Conservation (phyloP, 1,284 basidiomycete species). For the Taiwanofungus camphoratus region DNA sequence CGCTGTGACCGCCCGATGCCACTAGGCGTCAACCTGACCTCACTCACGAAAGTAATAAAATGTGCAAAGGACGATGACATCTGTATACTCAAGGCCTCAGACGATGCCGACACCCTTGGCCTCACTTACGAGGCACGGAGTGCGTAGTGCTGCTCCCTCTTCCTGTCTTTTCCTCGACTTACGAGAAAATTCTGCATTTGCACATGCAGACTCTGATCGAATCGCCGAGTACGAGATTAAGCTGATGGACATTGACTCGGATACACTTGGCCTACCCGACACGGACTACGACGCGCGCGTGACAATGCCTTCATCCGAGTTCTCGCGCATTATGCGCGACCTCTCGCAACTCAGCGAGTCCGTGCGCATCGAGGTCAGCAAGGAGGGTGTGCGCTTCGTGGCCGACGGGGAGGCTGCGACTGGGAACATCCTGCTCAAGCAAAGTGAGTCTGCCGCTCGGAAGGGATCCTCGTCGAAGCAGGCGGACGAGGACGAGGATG, state of each 20-base stretch:
- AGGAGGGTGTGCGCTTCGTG: slow-evolving; percentile 94
- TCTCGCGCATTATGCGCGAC: slow-evolving; percentile 90
- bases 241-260: slow-evolving; percentile 98
- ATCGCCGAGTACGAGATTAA: slow-evolving; percentile 99
- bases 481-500: slow-evolving; percentile 38
- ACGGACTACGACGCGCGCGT: slow-evolving; percentile 97
- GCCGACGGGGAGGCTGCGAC: slow-evolving; percentile 94
- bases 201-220: slow-evolving; percentile 74
- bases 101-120: slow-evolving; percentile 88
- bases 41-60: slow-evolving; percentile 93
- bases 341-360: slow-evolving; percentile 90
- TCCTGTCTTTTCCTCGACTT: background rate
- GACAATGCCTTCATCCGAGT: slow-evolving; percentile 84
- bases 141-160: slow-evolving; percentile 34
- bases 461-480: slow-evolving; percentile 23
- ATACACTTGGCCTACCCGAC: slow-evolving; percentile 96
- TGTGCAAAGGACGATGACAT: slow-evolving; percentile 97
- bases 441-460: slow-evolving; percentile 41
- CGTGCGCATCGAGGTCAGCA: slow-evolving; percentile 93
- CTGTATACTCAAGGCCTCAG: slow-evolving; percentile 87
- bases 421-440: slow-evolving; percentile 84
- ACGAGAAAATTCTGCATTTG: slow-evolving; percentile 11
- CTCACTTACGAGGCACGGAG: slow-evolving; percentile 91
- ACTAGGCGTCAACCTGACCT: slow-evolving; percentile 84
- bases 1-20: slow-evolving; percentile 97